A percentile compares a stretch with the other conserved stretches of the same genome.
phyloP scores from a whole-genome alignment of 2,329 filamentous ascomycete genomes.

The Magnaporthiopsis incrustans region DNA sequence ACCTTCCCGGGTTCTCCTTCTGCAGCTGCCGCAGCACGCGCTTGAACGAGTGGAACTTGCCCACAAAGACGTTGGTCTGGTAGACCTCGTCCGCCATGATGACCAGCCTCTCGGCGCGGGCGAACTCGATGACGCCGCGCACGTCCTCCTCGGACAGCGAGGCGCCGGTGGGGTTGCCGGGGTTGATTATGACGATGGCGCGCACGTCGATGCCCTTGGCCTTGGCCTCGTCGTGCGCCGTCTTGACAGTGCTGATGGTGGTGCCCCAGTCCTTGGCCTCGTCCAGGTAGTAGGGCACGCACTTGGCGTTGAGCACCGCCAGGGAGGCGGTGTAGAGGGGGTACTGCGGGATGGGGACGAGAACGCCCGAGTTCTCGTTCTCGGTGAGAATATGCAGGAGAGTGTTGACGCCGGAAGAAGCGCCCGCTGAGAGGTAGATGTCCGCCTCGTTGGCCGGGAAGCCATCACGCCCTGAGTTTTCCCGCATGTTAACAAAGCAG shows the following conservation, averaged over 20 bases:
- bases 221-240: constrained; percentile 66
- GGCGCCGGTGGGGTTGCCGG: constrained; percentile 92
- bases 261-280: constrained; percentile 84
- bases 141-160: constrained; percentile 74
- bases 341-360: constrained; percentile 96
- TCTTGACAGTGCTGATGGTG: constrained; percentile 68
- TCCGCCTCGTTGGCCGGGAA: constrained; percentile 71
- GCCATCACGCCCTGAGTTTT: constrained; percentile 64
- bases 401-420: constrained; percentile 90
- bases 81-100: constrained; percentile 96
- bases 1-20: constrained; percentile 63
- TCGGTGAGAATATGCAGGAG: constrained; percentile 85
- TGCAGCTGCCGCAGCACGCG: constrained; percentile 76
- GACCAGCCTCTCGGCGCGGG: constrained; percentile 76
- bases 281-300: constrained; percentile 90
- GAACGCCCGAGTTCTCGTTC: constrained; percentile 66
- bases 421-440: constrained; percentile 87
- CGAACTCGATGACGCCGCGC: constrained; percentile 77
- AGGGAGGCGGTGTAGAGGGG: constrained; percentile 94
- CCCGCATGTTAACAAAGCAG: constrained; percentile 9
- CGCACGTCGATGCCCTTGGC: constrained; percentile 76
- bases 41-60: constrained; percentile 95
- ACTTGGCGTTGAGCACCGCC: constrained; percentile 72
- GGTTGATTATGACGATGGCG: constrained; percentile 95
- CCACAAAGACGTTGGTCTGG: constrained; percentile 96